Evolutionary conservation across 2,329 filamentous ascomycete genomes (phyloP), one percentile per base, ranked within the genome.

Genomic region (Magnaporthiopsis incrustans): DNA sequence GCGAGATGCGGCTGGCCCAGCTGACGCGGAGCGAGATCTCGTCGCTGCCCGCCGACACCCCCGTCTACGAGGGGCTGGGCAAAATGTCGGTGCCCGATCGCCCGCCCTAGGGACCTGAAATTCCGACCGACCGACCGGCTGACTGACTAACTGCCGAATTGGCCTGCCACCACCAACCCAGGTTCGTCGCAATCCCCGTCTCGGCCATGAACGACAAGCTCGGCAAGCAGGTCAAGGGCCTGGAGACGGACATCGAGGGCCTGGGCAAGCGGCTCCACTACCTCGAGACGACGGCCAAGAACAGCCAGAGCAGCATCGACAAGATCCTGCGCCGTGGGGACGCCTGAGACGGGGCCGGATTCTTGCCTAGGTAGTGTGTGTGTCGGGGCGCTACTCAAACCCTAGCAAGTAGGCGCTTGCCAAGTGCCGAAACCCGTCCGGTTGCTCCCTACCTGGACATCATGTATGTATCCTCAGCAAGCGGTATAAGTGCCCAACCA

Each of bases 231-330:
- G 88, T 87, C 65, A 85, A 89, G 71, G 86, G 89, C 63, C 78
- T 94, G 67, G 89, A 92, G 70, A 82, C 84, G 33, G 94, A 97
- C 70, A 86, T 97, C 66, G 83, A 89, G 57, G 89, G 89, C 68
- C 78, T 98, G 68, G 88, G 90, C 69, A 96, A 98, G 83, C 92
- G 91, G 76, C 81, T 97, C 71, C 86, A 94, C 70, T 98, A 97
- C 73, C 82, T 98, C 59, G 94, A 98, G 79, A 96, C 92, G 65
- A 98, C 95, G 61, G 90, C 92, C 74, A 92, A 96, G 80, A 99
- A 98, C 73, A 97, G 92, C 77, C 88, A 89, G 70, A 88, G 93
- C 69, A 92, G 97, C 73, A 89, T 98, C 69, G 89, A 97, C 74
- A 89, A 92, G 76, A 94, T 98, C 73, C 83, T 98, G 72, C 85